Evolutionary conservation across 768 basidiomycete species (phyloP), one percentile per base, ranked within the genome.

Genomic region (Hygrocybe coccinea): DNA sequence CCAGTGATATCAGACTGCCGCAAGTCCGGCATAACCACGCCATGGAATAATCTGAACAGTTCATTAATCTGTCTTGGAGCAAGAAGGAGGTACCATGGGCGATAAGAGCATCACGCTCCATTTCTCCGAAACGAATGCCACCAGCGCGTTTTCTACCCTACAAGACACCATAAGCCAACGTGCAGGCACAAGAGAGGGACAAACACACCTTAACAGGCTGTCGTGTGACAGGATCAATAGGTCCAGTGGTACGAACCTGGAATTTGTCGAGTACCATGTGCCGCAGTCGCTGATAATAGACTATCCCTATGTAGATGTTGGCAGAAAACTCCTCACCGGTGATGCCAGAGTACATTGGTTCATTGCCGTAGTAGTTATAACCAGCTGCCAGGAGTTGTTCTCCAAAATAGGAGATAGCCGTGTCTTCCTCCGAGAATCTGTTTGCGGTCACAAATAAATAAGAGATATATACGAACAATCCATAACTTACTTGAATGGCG

Each of bases 181-280:
- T 24, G 35, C 24, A 19, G 47, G 49, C 50, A 38, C 45, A n/a
- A n/a, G 44, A 36, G 36, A 37, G 37, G 56, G 51, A 50, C 55
- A 50, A 45, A 22, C 37, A 51, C 66, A 88, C 92, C 84, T 97
- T 97, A 63, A 99, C 93, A 50, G 97, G 97, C 69, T 98, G 97
- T 60, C 93, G 81, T 3, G 97, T 99, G 46, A 97, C 76, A 19
- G 90, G 88, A 73, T 99, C 97, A 34, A 98, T 91, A 12, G 95
- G 95, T 5, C 97, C 97, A 17, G 94, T 97, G 22, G 97, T 99
- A 61, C 97, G 86, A 22, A 99, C 97, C 76, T 99, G 97, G 79
- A 95, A 99, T 74, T 99, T 99, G 77, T 99, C 97, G 60, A 95
- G 79, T 56, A 99, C 97, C 97, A 99, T 98, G 79, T 99, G 97